Percentiles rank a stretch among this genome's conserved stretches.
phyloP scores from a whole-genome alignment of 495 filamentous ascomycete genomes.

The Filosporella fistucella region DNA sequence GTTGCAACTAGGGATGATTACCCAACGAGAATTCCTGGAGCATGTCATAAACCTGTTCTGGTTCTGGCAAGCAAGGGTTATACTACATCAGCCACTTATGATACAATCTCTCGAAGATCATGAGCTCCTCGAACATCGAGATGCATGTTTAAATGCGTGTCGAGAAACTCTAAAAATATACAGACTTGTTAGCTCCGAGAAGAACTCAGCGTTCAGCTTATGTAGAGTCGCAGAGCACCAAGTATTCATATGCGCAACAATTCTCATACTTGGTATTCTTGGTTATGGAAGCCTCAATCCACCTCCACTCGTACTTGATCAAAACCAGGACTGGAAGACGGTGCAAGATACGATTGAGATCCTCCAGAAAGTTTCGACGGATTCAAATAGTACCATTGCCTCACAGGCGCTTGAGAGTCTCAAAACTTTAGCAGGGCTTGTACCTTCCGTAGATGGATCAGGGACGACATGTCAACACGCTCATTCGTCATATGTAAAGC shows the following conservation, averaged over 20 bases:
- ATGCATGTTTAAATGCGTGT: constrained; percentile 4
- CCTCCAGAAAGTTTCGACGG: constrained; percentile 5
- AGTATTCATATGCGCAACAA: constrained; percentile 4
- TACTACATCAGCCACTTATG: constrained; percentile 15
- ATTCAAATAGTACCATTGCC: constrained; percentile 5
- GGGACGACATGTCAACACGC: no score
- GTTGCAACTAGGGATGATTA: background rate
- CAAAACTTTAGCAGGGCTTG: background rate
- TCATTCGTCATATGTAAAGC: constrained; percentile 1
- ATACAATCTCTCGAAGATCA: constrained; percentile 6
- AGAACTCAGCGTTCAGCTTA: constrained; percentile 7
- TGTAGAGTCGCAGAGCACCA: constrained; percentile 13
- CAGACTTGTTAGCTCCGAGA: constrained; percentile 11
- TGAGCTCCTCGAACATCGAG: constrained; percentile 2
- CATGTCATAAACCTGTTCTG: constrained; percentile 4
- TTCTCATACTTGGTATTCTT: constrained; percentile 6
- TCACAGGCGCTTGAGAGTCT: constrained; percentile 11
- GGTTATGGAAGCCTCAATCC: background rate
- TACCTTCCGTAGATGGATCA: background rate
- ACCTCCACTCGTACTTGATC: background rate
- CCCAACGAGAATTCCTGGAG: constrained; percentile 8
- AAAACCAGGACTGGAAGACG: constrained; percentile 1
- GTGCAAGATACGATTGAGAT: background rate
- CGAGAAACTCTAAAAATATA: constrained; percentile 7
- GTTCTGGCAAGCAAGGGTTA: constrained; percentile 1